Base-by-base conservation (phyloP, 116 monocot genomes). In the Zostera marina region DNA sequence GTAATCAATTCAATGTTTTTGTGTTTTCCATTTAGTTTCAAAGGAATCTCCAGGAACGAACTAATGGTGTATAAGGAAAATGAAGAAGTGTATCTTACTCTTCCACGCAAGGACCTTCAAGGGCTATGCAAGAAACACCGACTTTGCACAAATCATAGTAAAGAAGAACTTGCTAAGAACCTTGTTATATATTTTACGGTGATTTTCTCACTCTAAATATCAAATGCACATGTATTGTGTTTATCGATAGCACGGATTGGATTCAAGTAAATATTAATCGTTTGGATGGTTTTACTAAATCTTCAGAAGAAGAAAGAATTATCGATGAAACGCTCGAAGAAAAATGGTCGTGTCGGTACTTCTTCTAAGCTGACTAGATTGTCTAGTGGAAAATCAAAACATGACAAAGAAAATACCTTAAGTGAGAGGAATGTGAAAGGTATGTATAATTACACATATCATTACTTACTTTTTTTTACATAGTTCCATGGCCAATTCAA, bases 81-180 rank as follows among this genome's bases (percentile, higher is more conserved):
- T 21, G 59, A 59, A 14, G 40, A 59, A 41, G 19, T 59, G 11
- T 59, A 59, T 13, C 59, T 59, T 13, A 44, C 44, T 5, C 66
- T 80, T 41, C 61, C 77, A 1, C 67, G 68, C 22, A 80, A 54
- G 57, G 80, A 80, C 25, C 80, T 88, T 55, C 88, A 81, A 54
- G 64, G 45, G 32, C 67, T 83, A 54, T 84, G 88, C 61, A 80
- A 69, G 72, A 63, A 60, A 19, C 71, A 83, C 23, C 63, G 71
- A 42, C 77, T 88, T 54, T 77, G 77, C 42, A 52, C 64, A 65
- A 78, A 80, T 56, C 70, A 70, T 53, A 80, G 55, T 51, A 69
- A 75, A 26, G 43, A 41, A 59, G 59, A 76, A 26, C 53, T 83
- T 59, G 77, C 80, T 3, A 76, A 69, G 49, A 74, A 68, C 26